Percentiles rank a stretch among this genome's conserved stretches.
Conservation (phyloP, 2,329 filamentous ascomycete species). For the Bipolaris cookei region DNA sequence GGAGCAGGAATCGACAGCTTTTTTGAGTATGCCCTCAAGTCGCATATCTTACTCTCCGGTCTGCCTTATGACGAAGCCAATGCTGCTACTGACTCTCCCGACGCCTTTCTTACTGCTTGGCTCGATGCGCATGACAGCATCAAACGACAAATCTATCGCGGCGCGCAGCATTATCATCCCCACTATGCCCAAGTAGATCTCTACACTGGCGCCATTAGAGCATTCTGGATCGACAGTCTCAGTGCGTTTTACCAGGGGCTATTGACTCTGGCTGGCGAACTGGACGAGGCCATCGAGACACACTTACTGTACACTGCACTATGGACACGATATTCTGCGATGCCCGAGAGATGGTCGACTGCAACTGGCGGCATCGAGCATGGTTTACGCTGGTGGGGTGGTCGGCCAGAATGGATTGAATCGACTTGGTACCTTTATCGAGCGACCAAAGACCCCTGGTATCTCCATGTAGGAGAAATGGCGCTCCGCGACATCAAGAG, state of each 20-base stretch:
- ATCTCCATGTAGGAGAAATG: constrained; percentile 96
- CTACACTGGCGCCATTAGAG: constrained; percentile 82
- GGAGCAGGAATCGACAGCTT: constrained; percentile 97
- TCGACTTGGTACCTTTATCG: constrained; percentile 96
- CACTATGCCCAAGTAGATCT: constrained; percentile 93
- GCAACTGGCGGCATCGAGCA: constrained; percentile 82
- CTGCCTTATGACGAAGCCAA: constrained; percentile 53
- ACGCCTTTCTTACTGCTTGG: constrained; percentile 83
- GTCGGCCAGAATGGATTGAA: constrained; percentile 94
- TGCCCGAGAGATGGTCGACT: constrained; percentile 94
- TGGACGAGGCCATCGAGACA: constrained; percentile 88
- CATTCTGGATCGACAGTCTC: constrained; percentile 95
- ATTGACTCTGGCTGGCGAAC: constrained; percentile 81
- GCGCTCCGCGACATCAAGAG: constrained; percentile 84
- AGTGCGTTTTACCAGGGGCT: constrained; percentile 95
- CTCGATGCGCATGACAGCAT: constrained; percentile 84
- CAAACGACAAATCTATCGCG: constrained; percentile 87
- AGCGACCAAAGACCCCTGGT: constrained; percentile 94
- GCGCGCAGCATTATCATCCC: constrained; percentile 75
- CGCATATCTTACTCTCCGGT: constrained; percentile 86
- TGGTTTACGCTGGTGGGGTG: constrained; percentile 91
- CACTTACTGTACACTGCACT: constrained; percentile 90
- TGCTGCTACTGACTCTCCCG: constrained; percentile 70
- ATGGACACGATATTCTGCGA: constrained; percentile 92
- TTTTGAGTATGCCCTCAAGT: constrained; percentile 97